Conservation (phyloP, 192 early-diverging fungal genomes). For the Dissophora ornata region DNA sequence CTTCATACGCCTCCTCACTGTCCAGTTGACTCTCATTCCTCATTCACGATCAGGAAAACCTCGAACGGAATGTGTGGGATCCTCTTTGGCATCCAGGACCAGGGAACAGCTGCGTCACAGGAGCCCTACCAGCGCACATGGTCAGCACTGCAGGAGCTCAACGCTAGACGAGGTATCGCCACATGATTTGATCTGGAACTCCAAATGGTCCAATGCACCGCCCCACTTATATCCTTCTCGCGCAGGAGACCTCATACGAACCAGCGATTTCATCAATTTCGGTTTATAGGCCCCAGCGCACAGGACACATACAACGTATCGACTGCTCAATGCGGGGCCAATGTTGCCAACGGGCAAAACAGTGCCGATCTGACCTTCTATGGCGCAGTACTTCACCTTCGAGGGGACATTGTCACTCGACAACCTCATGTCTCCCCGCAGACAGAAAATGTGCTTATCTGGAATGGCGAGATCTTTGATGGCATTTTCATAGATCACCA, state of each 20-base stretch:
- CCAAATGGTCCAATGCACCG: background rate
- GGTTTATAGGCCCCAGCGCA: conserved; percentile 65
- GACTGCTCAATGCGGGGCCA: background rate
- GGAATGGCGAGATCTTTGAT: conserved; percentile 94
- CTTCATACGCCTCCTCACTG: too few relatives aligned
- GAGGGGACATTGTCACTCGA: conserved; percentile 63
- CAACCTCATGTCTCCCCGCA: conserved; percentile 68
- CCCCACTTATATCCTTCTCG: too few relatives aligned
- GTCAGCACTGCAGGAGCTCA: conserved; percentile 56
- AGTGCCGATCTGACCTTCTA: conserved; percentile 53
- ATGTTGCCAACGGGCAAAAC: background rate
- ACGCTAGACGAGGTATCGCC: conserved; percentile 60
- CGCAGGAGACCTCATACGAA: too few relatives aligned
- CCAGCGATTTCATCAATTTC: too few relatives aligned
- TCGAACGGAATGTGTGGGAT: conserved; percentile 74
- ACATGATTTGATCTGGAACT: background rate
- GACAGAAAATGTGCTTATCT: conserved; percentile 68
- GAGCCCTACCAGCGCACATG: conserved; percentile 32
- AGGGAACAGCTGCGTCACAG: background rate
- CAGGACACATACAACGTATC: conserved; percentile 38
- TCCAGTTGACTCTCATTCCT: too few relatives aligned
- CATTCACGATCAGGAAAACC: background rate
- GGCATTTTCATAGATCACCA: conserved; percentile 69
- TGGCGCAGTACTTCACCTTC: conserved; percentile 76
- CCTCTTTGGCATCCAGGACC: conserved; percentile 55